Evolutionary conservation across 2,329 filamentous ascomycete genomes (phyloP).

Genomic region (Aaosphaeria arxii): DNA sequence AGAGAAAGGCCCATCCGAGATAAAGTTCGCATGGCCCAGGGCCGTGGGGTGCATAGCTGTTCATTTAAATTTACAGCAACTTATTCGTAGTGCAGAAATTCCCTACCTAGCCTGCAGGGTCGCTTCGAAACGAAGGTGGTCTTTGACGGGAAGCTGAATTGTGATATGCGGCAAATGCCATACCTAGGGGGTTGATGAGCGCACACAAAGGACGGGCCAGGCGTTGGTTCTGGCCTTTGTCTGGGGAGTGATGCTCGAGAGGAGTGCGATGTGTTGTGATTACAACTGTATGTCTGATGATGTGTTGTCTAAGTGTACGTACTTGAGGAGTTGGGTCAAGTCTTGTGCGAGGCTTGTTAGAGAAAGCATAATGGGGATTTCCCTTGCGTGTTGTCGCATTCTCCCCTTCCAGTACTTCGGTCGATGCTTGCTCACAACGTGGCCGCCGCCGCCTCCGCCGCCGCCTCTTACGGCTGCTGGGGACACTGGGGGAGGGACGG

Average conservation of each 20-base stretch:
- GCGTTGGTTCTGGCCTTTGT: not conserved
- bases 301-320: too few relatives aligned
- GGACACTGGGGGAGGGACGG: not conserved
- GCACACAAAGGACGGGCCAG: not conserved
- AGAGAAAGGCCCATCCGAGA: conserved; percentile 12
- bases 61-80: conserved; percentile 19
- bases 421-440: conserved; percentile 28
- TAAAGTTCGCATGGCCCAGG: conserved; percentile 14
- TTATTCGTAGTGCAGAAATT: conserved; percentile 19
- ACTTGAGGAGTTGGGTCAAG: too few relatives aligned
- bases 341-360: too few relatives aligned
- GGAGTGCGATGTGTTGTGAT: too few relatives aligned
- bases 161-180: too few relatives aligned
- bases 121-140: not conserved
- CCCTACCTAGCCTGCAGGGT: conserved; percentile 5
- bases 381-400: not conserved
- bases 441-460: conserved; percentile 20
- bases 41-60: conserved; percentile 23
- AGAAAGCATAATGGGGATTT: too few relatives aligned
- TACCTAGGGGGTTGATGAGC: too few relatives aligned
- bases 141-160: not conserved
- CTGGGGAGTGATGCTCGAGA: too few relatives aligned
- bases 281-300: too few relatives aligned
- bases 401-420: conserved; percentile 6
- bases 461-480: conserved; percentile 9